Evolutionary conservation across 2,329 filamentous ascomycete genomes (phyloP), one percentile per base, ranked within the genome.

Genomic region (Colletotrichum limetticola): DNA sequence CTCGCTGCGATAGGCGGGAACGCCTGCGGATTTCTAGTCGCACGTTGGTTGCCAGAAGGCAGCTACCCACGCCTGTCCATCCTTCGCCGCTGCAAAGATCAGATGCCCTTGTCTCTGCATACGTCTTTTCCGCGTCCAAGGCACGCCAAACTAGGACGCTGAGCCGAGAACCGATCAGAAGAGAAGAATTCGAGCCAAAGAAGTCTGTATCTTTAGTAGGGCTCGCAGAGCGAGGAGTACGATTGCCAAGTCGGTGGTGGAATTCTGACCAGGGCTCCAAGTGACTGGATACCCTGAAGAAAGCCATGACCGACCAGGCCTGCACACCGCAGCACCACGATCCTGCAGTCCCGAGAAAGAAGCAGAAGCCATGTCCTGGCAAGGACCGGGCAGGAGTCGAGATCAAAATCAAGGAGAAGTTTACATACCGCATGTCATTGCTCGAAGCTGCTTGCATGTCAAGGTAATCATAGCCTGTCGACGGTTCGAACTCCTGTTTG

Each of bases 381-480:
- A n/a, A 61, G 22, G 28, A 19, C 22, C 67, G 32, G 12, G 49
- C 53, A 56, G 56, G 61, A 19, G 28, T 56, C 24, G 7, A 66
- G 68, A 42, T 14, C 37, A 16, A 42, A 42, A 16, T 42, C 72
- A 78, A 79, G 75, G 69, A 68, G 32, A 69, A 32, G 69, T 70
- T 59, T 58, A 87, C 88, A 80, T 80, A 90, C 88, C 88, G 87
- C 83, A 89, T 88, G 79, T 90, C 88, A 85, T 79, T 81, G 37
- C 83, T 79, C 77, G 85, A 83, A 64, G 85, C 42, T 49, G 42
- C 81, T 67, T 84, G 85, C 77, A 89, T 84, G 66, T 88, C 86
- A 79, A 89, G 84, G 78, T 88, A 90, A 77, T 88, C 87, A 79
- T 89, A 83, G 80, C 85, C 86, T 77, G 87, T 84, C 81, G 88